A percentile compares a stretch with the other conserved stretches of the same genome.
Conservation (phyloP, 1,284 basidiomycete genomes). For the Pseudozyma hubeiensis region DNA sequence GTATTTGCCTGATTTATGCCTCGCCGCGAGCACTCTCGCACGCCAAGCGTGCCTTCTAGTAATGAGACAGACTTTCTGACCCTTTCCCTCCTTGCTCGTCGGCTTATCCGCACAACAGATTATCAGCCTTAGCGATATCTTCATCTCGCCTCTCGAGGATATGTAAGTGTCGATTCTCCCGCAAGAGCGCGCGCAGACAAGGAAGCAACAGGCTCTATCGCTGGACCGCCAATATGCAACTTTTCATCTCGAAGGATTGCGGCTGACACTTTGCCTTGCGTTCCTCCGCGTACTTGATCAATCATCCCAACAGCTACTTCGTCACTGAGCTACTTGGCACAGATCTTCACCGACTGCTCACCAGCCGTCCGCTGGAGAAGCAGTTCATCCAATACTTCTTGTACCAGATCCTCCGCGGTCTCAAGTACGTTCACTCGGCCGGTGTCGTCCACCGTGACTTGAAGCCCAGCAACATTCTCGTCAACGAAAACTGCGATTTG, state of each 20-base stretch:
- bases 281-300: slow-evolving; percentile 70
- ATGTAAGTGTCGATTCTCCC: slow-evolving; percentile 27
- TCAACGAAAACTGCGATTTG: slow-evolving; percentile 99
- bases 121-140: slow-evolving; percentile 97
- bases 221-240: background rate
- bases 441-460: slow-evolving; percentile 96
- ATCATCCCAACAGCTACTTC: slow-evolving; percentile 77
- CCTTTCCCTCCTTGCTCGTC: background rate
- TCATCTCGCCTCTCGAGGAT: slow-evolving; percentile 97
- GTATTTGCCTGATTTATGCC: background rate
- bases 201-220: too few species aligned
- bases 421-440: slow-evolving; percentile 99
- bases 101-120: slow-evolving; percentile 71
- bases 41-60: background rate
- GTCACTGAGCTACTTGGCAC: slow-evolving; percentile 99
- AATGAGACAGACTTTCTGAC: background rate
- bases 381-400: slow-evolving; percentile 99
- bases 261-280: background rate
- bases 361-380: slow-evolving; percentile 95
- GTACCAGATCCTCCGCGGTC: slow-evolving; percentile 96
- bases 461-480: slow-evolving; percentile 99
- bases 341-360: slow-evolving; percentile 95
- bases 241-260: background rate
- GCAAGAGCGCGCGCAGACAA: too few species aligned
- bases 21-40: background rate